phyloP scores from a whole-genome alignment of 192 early-diverging fungal species.

The Gorgonomyces haynaldii region DNA sequence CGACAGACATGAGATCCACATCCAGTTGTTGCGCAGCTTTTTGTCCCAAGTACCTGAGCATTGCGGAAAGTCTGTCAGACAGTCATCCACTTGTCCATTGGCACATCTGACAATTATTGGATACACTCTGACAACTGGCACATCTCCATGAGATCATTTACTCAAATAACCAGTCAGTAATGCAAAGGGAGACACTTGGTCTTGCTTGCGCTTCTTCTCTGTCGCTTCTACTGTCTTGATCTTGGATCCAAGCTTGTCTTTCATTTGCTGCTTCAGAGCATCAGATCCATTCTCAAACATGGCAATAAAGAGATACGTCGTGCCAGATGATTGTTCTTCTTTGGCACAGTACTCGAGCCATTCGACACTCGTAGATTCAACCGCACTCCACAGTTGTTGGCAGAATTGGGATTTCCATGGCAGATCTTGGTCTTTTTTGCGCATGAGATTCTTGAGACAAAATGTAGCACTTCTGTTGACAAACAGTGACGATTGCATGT shows the following conservation, averaged over 20 bases:
- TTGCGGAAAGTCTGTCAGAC: no score
- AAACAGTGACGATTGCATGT: constrained; percentile 24
- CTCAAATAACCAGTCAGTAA: no score
- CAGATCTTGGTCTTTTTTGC: neutral
- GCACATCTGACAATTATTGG: no score
- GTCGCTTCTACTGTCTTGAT: neutral
- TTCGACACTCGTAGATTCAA: constrained; percentile 15
- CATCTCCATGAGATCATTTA: no score
- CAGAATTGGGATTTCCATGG: constrained; percentile 1
- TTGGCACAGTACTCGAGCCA: constrained; percentile 22
- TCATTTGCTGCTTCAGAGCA: constrained; percentile 6
- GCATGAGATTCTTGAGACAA: constrained; percentile 24
- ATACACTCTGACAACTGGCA: no score
- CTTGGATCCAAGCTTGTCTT: constrained; percentile 2
- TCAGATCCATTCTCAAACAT: constrained; percentile 14
- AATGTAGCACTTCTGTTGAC: constrained; percentile 22
- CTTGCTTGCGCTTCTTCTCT: constrained; percentile 5
- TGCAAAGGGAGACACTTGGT: no score
- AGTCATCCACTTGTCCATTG: no score
- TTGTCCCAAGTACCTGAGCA: constrained; percentile 41
- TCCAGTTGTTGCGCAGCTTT: constrained; percentile 62
- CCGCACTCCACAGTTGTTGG: neutral
- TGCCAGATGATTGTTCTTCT: constrained; percentile 17
- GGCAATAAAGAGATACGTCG: constrained; percentile 28
- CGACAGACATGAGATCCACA: constrained; percentile 69